Evolutionary conservation across 83 land plant genomes (phyloP).

Genomic region (Isoetes engelmannii): DNA sequence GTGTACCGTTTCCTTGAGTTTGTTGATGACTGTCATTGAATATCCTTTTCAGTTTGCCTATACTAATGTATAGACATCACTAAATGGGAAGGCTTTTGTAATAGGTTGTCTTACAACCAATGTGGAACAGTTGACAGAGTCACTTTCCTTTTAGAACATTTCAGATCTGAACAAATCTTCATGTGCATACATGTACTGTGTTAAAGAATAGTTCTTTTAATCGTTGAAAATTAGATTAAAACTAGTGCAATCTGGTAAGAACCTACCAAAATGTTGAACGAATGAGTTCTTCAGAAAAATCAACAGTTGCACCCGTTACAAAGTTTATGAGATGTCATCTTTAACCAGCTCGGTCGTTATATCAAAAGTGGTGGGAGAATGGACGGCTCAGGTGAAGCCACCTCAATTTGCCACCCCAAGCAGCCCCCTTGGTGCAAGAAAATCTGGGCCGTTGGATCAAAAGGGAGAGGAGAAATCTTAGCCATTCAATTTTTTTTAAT

Average conservation of each 20-base stretch:
- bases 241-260: neutral
- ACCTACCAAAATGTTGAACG: slow-evolving; percentile 79
- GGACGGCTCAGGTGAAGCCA: too few relatives aligned
- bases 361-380: too few relatives aligned
- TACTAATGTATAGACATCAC: too few relatives aligned
- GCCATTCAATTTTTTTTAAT: too few relatives aligned
- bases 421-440: too few relatives aligned
- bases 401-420: too few relatives aligned
- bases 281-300: slow-evolving; percentile 91
- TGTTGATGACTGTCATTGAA: too few relatives aligned
- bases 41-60: too few relatives aligned
- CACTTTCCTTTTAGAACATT: too few relatives aligned
- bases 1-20: too few relatives aligned
- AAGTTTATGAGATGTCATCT: slow-evolving; percentile 74
- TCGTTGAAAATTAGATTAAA: neutral
- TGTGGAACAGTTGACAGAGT: neutral
- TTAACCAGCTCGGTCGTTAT: slow-evolving; percentile 74
- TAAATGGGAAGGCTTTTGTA: neutral
- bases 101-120: neutral
- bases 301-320: slow-evolving; percentile 87
- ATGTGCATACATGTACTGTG: neutral
- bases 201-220: neutral
- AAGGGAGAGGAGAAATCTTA: too few relatives aligned
- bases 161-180: neutral
- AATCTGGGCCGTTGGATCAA: too few relatives aligned